Conservation (phyloP, 2,329 filamentous ascomycete species). For the Calonectria pseudoreteaudii region DNA sequence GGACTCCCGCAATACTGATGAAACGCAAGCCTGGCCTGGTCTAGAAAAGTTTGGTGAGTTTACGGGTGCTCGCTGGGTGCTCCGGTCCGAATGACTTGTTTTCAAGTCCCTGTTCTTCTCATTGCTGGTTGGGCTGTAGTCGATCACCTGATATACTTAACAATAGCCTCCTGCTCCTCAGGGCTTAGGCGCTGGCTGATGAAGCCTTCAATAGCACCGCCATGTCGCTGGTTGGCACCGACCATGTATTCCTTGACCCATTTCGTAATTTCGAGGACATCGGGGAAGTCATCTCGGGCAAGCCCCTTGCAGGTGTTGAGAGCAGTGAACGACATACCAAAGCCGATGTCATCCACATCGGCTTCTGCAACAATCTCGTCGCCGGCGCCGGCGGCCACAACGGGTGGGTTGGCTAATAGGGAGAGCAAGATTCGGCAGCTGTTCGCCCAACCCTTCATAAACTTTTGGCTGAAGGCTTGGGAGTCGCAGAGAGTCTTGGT, state of each 20-base stretch:
- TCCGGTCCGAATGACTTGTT: neutral
- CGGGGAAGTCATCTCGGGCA: slow-evolving; percentile 84
- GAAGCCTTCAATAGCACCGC: slow-evolving; percentile 77
- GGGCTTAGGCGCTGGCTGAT: slow-evolving; percentile 77
- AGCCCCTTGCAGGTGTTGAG: slow-evolving; percentile 89
- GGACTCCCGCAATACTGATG: slow-evolving; percentile 33
- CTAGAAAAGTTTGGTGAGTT: neutral
- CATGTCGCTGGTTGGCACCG: slow-evolving; percentile 79
- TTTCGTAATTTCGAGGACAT: slow-evolving; percentile 82
- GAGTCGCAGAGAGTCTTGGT: slow-evolving; percentile 93
- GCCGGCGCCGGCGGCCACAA: slow-evolving; percentile 71
- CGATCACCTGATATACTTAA: slow-evolving; percentile 60
- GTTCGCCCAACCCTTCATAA: slow-evolving; percentile 90
- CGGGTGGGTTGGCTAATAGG: slow-evolving; percentile 87
- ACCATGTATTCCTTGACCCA: slow-evolving; percentile 88
- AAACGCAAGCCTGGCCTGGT: slow-evolving; percentile 5
- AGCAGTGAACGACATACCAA: slow-evolving; percentile 93
- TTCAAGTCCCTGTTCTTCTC: neutral
- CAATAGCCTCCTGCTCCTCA: slow-evolving; percentile 67
- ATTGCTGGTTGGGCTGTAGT: neutral
- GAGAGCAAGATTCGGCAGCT: slow-evolving; percentile 92
- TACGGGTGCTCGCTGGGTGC: neutral
- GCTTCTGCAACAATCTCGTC: slow-evolving; percentile 86
- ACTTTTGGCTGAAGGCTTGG: slow-evolving; percentile 82
- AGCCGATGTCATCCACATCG: slow-evolving; percentile 94